Conservation (phyloP, 2,329 filamentous ascomycete species). For the Chalaropsis thielavioides region DNA sequence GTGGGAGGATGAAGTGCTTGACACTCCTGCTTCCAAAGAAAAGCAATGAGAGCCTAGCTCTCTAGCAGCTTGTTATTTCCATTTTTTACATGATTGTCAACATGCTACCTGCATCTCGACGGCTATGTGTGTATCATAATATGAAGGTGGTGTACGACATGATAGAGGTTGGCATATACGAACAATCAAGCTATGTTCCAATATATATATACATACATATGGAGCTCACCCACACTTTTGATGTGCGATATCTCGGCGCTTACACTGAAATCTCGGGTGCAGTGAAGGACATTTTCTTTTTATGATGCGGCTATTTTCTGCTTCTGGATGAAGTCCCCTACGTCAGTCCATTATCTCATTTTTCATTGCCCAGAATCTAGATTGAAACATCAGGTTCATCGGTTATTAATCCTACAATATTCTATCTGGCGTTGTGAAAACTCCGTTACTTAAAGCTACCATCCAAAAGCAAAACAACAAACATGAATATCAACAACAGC, state of each 20-base stretch:
- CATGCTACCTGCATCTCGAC: background rate
- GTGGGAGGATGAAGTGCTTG: slow-evolving; percentile 42
- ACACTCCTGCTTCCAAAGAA: slow-evolving; percentile 18
- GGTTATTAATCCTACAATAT: no score
- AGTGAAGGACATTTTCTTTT: background rate
- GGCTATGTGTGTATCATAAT: background rate
- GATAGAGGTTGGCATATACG: background rate
- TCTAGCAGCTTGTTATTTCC: background rate
- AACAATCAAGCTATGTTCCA: background rate
- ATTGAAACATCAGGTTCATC: no score
- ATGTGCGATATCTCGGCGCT: background rate
- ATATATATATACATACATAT: background rate
- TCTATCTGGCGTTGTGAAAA: no score
- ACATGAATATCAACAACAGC: no score
- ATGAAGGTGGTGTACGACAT: background rate
- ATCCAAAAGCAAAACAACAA: no score
- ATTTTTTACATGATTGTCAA: background rate
- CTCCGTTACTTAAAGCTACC: no score
- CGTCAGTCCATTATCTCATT: no score
- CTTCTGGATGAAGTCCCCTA: no score
- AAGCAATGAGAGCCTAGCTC: background rate
- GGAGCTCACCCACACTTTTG: background rate
- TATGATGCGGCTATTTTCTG: background rate
- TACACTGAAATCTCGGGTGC: background rate
- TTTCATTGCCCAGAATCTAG: no score